A percentile compares a stretch with the other conserved stretches of the same genome.
Evolutionary conservation across 75 land plant genomes (phyloP).

Genomic region (Picea glauca): DNA sequence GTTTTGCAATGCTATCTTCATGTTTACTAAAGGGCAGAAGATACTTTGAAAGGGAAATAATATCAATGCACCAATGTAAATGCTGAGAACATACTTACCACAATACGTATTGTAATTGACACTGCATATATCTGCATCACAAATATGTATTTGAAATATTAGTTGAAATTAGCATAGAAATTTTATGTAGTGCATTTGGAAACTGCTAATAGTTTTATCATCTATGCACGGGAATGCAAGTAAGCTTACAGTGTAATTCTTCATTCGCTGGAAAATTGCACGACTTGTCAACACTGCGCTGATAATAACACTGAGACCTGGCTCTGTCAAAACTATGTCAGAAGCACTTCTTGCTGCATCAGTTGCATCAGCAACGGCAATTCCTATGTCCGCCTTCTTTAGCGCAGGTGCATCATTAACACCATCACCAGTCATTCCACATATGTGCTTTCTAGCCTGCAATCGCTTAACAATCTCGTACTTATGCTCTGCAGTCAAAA

Average conservation of each 20-base stretch:
- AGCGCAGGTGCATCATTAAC: conserved; percentile 99
- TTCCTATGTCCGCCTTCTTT: conserved; percentile 95
- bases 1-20: too few species aligned
- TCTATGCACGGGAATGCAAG: neutral
- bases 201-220: neutral
- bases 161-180: conserved; percentile 7
- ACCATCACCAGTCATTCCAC: conserved; percentile 99
- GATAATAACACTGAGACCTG: conserved; percentile 94
- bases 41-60: neutral
- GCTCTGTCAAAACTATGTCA: conserved; percentile 94
- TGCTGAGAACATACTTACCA: conserved; percentile 53
- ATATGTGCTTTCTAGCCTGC: conserved; percentile 89
- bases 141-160: neutral
- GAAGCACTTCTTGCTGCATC: conserved; percentile 99
- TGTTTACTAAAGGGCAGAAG: neutral
- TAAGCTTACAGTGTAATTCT: conserved; percentile 82
- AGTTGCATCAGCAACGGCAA: conserved; percentile 96
- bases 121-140: conserved; percentile 94
- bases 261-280: conserved; percentile 96
- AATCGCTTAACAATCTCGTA: conserved; percentile 91
- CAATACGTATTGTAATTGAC: conserved; percentile 95
- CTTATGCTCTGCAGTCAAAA: conserved; percentile 71
- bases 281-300: conserved; percentile 95
- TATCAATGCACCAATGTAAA: neutral
- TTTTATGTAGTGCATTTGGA: neutral